phyloP scores from a whole-genome alignment of 1,284 basidiomycete species.

The Vanrija pseudolonga region DNA sequence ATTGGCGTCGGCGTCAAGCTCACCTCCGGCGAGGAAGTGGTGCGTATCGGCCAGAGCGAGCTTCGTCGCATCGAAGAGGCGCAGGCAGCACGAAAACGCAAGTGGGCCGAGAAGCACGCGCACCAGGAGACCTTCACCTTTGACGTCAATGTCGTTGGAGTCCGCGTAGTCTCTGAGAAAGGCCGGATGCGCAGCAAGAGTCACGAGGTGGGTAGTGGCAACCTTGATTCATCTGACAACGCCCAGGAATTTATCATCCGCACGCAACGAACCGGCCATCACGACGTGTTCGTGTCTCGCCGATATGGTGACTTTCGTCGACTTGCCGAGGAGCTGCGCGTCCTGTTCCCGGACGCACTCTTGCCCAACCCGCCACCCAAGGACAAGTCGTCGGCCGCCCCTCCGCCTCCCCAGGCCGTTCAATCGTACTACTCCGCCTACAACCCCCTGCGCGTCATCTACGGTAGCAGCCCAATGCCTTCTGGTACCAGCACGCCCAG shows the following conservation, averaged over 20 bases:
- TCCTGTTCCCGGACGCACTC: slow-evolving; percentile 72
- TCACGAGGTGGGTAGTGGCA: slow-evolving; percentile 64
- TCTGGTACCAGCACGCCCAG: slow-evolving; percentile 4
- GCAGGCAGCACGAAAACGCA: slow-evolving; percentile 55
- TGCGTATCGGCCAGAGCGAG: slow-evolving; percentile 76
- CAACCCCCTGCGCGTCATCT: slow-evolving; percentile 47
- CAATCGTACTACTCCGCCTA: slow-evolving; percentile 36
- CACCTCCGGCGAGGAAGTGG: slow-evolving; percentile 75
- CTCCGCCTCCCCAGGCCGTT: slow-evolving; percentile 17
- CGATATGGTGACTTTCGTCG: slow-evolving; percentile 93
- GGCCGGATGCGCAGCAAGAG: slow-evolving; percentile 73
- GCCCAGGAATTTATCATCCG: slow-evolving; percentile 87
- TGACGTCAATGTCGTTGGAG: slow-evolving; percentile 83
- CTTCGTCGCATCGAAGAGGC: slow-evolving; percentile 68
- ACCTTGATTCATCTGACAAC: slow-evolving; percentile 1
- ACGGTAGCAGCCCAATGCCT: slow-evolving; percentile 40
- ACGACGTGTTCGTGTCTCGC: slow-evolving; percentile 82
- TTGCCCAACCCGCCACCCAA: slow-evolving; percentile 79
- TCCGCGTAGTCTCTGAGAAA: slow-evolving; percentile 73
- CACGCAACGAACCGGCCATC: slow-evolving; percentile 67
- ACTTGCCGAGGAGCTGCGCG: slow-evolving; percentile 77
- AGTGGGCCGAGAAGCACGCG: slow-evolving; percentile 46
- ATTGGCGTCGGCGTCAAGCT: slow-evolving; percentile 76
- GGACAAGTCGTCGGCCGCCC: slow-evolving; percentile 67
- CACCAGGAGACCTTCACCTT: slow-evolving; percentile 53